Evolutionary conservation across 2,329 filamentous ascomycete species (phyloP).

Genomic region (Colletotrichum plurivorum): DNA sequence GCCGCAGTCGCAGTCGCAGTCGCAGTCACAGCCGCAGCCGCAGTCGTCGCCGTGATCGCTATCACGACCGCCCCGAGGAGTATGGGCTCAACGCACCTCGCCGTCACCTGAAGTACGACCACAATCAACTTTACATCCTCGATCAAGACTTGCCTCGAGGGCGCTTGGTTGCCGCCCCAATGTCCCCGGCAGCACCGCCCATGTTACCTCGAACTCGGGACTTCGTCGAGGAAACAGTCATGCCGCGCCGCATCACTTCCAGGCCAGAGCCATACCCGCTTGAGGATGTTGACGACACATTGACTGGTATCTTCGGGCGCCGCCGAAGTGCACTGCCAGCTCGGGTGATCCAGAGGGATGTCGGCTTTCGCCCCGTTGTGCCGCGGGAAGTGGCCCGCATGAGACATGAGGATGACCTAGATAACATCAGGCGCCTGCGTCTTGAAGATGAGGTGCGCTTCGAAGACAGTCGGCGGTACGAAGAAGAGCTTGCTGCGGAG

Average conservation of each 20-base stretch:
- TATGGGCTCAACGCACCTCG: conserved; percentile 37
- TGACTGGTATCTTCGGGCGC: conserved; percentile 15
- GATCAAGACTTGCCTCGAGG: conserved; percentile 10
- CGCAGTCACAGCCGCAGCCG: conserved; percentile 22
- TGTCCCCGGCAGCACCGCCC: conserved; percentile 6
- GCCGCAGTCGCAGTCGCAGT: conserved; percentile 20
- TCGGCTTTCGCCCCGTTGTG: conserved; percentile 17
- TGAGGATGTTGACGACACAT: neutral
- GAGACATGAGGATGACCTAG: conserved; percentile 36
- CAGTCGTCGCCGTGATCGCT: conserved; percentile 32
- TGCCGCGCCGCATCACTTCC: conserved; percentile 8
- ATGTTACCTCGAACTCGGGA: neutral
- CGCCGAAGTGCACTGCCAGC: conserved; percentile 11
- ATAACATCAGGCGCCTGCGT: conserved; percentile 19
- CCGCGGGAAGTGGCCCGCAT: conserved; percentile 32
- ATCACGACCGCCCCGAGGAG: conserved; percentile 36
- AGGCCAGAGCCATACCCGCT: conserved; percentile 8
- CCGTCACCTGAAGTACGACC: conserved; percentile 26
- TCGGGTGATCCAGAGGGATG: conserved; percentile 30
- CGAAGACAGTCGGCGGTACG: conserved; percentile 10
- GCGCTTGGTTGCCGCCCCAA: conserved; percentile 5
- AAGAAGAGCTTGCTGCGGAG: conserved; percentile 21
- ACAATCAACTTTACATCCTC: conserved; percentile 25
- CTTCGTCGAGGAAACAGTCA: conserved; percentile 13
- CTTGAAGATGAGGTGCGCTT: conserved; percentile 19